These are phyloP conservation scores for Breynia disticha DNA, from an alignment of 441 rosid species.

Conservation along the genomic window DNA sequence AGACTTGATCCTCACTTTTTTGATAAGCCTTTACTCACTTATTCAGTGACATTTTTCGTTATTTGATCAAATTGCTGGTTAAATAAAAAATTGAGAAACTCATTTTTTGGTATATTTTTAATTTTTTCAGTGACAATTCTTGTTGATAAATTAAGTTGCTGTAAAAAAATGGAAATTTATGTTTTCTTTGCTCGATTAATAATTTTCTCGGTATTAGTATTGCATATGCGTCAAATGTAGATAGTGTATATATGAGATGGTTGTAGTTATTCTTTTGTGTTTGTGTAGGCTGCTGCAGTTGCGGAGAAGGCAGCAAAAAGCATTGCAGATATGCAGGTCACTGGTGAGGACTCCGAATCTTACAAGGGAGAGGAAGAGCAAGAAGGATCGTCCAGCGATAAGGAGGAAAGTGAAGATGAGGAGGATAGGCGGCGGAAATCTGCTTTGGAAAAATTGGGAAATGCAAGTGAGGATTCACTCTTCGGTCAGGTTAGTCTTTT, in stretches of 20 bases:
- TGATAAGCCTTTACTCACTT: no score
- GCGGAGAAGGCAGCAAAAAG: slow-evolving; percentile 86
- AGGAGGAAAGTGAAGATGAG: slow-evolving; percentile 55
- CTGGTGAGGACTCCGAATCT: slow-evolving; percentile 49
- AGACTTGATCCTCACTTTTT: no score
- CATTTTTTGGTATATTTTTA: no score
- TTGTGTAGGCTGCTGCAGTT: slow-evolving; percentile 68
- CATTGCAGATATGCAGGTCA: slow-evolving; percentile 42
- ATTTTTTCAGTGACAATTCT: no score
- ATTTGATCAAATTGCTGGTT: no score
- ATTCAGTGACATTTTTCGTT: no score
- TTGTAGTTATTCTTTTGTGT: slow-evolving; percentile 15
- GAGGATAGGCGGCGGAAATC: slow-evolving; percentile 44
- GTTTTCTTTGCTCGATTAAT: neutral
- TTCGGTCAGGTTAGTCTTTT: slow-evolving; percentile 74
- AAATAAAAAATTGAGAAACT: no score
- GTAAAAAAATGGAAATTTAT: no score
- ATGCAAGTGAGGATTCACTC: slow-evolving; percentile 70
- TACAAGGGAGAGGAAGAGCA: slow-evolving; percentile 47
- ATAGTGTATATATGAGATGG: neutral
- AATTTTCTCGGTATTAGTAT: neutral
- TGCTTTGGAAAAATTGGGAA: slow-evolving; percentile 70
- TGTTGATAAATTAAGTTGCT: no score
- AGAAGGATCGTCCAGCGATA: slow-evolving; percentile 34
- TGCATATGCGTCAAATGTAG: neutral